phyloP scores from a whole-genome alignment of 768 basidiomycete genomes.

The Asterophora parasitica region DNA sequence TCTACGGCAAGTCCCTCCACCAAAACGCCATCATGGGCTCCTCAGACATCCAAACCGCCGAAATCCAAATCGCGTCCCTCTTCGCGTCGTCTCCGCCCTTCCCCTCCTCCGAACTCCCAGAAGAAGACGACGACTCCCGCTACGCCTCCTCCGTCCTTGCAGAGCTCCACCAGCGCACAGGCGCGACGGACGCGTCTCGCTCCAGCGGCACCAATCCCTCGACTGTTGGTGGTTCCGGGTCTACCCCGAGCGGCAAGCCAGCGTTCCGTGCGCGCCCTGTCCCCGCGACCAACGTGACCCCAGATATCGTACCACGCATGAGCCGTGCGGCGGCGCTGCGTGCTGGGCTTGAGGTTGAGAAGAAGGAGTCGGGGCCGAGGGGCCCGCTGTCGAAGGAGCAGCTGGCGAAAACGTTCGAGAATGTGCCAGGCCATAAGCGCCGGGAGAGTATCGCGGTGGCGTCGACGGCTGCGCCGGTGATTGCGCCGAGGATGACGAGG shows the following conservation, averaged over 20 bases:
- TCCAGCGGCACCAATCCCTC: constrained; percentile 38
- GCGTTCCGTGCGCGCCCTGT: constrained; percentile 64
- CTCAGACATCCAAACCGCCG: constrained; percentile 60
- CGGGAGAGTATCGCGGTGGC: constrained; percentile 62
- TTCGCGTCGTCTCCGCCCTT: constrained; percentile 84
- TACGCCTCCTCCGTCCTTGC: constrained; percentile 40
- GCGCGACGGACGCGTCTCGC: constrained; percentile 30
- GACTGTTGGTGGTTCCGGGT: constrained; percentile 35
- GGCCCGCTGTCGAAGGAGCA: constrained; percentile 57
- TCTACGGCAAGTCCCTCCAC: constrained; percentile 49
- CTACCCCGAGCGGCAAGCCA: constrained; percentile 40
- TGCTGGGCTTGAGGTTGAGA: constrained; percentile 50
- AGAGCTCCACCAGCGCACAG: constrained; percentile 27
- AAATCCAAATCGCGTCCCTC: constrained; percentile 71
- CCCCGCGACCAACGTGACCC: constrained; percentile 54
- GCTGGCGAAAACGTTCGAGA: constrained; percentile 59
- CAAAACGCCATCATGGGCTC: constrained; percentile 77
- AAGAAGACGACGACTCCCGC: constrained; percentile 30
- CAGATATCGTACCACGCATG: constrained; percentile 73
- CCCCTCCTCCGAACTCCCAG: constrained; percentile 59
- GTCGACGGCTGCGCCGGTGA: constrained; percentile 64
- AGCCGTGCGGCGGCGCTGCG: constrained; percentile 73
- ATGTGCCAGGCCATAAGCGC: constrained; percentile 83
- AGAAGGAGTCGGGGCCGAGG: constrained; percentile 39
- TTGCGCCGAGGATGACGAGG: constrained; percentile 72